Evolutionary conservation across 176 grass and related monocot species (phyloP), one percentile per base, ranked within the genome.

Genomic region (Carex myosuroides): DNA sequence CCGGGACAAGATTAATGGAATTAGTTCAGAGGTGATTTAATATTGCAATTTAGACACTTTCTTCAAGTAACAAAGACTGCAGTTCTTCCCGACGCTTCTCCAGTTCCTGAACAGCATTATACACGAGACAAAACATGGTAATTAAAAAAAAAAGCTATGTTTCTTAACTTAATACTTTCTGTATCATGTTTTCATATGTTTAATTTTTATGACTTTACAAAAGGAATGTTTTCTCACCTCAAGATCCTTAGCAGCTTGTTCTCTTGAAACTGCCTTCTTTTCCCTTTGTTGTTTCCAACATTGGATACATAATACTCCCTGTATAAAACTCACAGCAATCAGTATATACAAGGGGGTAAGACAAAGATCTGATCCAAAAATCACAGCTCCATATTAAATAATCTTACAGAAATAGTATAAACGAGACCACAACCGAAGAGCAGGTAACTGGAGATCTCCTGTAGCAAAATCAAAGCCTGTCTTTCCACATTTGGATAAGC

Each of bases 241-340:
- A 64, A 98, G 81, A 93, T 98, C 92, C 70, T 87, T 98, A 39
- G 42, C 77, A 61, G 96, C 93, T 90, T 98, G 96, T 16, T 88
- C 96, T 69, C 88, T 57, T 55, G 96, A 86, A 52, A 70, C 91
- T 59, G 88, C 91, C 85, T 92, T 95, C 79, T 95, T 84, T 85
- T 98, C 80, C 68, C 88, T 87, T 30, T 66, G 79, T 57, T 86
- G 96, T 88, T 95, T 98, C 61, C 91, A 66, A 78, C 88, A 89
- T 87, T 93, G 91, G 73, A 98, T 84, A 82, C 96, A 98, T 39
- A 93, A 73, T 85, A 89, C 84, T n/a, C 96, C 96, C 96, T 95
- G 82, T 41, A 92, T 8, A 64, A 41, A 35, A 78, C 87, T 90
- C 65, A 55, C 84, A 85, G 48, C 64, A 74, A 69, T 70, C 18